Evolutionary conservation across 2,329 filamentous ascomycete species (phyloP), one percentile per base, ranked within the genome.

Genomic region (Aspergillus sclerotialis): DNA sequence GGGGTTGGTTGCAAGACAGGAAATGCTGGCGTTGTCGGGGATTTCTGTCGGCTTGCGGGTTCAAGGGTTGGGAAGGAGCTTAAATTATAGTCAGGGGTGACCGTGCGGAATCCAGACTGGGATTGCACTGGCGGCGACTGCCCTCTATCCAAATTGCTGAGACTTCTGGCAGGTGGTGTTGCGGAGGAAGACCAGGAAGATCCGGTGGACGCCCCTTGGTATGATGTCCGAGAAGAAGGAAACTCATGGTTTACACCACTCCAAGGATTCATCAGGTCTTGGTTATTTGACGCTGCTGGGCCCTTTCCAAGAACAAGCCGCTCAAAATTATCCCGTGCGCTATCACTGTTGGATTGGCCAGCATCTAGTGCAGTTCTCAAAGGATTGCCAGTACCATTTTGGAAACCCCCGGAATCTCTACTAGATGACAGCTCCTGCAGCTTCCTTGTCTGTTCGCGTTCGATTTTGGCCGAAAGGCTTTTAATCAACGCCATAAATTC

Each of bases 401-500:
- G 53, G 27, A 61, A 45, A 63, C 76, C 61, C 8, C 61, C 49
- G 5, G 67, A 54, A 14, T 73, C 70, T 28, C 71, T 73, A 17
- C 72, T 72, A 2, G 80, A 77, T 0, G 78, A 78, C 6, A 96
- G 72, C 50, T 95, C 90, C 54, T 89, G 84, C 3, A 98, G 67
- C 54, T 95, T 96, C 52, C 79, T 81, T 5, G 75, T 83, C 51
- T 96, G 92, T 55, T 96, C 92, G 12, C 82, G 77, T 56, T 98
- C 90, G 21, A 98, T 84, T 36, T 80, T 79, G 12, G 73, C 67
- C 1, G 88, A 93, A 4, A 95, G 66, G 0, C 67, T 73, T 57
- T 86, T 93, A 61, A 96, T 93, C 29, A 94, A 70, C 4, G 78
- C 69, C 87, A 96, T 95, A 58, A 93, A 96, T 0, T 76, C 69